Percentiles rank a stretch among this genome's conserved stretches.
Evolutionary conservation across 805 yeast species (phyloP).

Genomic region (Lipomyces oligophaga): DNA sequence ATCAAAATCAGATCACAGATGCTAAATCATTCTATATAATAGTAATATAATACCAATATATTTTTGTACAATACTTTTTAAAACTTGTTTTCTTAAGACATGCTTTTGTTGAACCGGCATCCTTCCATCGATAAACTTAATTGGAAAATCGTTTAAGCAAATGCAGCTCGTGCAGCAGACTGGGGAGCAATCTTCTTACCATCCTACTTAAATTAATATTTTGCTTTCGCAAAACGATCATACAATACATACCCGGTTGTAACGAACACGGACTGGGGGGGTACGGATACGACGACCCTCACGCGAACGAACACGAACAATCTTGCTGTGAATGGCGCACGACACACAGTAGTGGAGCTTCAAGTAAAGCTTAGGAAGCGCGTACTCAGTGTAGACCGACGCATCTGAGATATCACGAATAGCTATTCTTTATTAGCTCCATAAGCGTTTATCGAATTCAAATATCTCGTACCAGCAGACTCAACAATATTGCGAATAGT

Average conservation of each 20-base stretch:
- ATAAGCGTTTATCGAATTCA: background rate
- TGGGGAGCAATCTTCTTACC: conserved; percentile 95
- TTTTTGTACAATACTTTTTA: no score
- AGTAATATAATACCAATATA: background rate
- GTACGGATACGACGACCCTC: conserved; percentile 97
- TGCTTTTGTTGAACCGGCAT: no score
- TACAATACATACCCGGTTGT: conserved; percentile 53
- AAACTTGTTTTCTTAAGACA: no score
- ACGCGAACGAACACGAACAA: conserved; percentile 99
- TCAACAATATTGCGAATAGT: conserved; percentile 99
- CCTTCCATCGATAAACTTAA: no score
- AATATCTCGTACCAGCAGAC: conserved; percentile 59
- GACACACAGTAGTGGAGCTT: conserved; percentile 99
- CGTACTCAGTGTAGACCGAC: conserved; percentile 98
- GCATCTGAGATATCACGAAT: conserved; percentile 99
- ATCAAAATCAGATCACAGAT: conserved; percentile 35
- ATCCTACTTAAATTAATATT: conserved; percentile 31
- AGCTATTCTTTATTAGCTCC: conserved; percentile 38
- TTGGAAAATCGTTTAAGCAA: conserved; percentile 31
- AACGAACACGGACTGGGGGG: conserved; percentile 99
- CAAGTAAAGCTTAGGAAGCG: conserved; percentile 99
- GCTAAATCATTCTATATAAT: conserved; percentile 1
- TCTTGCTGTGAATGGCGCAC: conserved; percentile 99
- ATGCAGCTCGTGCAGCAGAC: conserved; percentile 95
- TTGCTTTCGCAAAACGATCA: background rate